These are phyloP conservation scores for Knoxdaviesia capensis DNA, from an alignment of 2,329 filamentous ascomycete species.

Conservation along the genomic window DNA sequence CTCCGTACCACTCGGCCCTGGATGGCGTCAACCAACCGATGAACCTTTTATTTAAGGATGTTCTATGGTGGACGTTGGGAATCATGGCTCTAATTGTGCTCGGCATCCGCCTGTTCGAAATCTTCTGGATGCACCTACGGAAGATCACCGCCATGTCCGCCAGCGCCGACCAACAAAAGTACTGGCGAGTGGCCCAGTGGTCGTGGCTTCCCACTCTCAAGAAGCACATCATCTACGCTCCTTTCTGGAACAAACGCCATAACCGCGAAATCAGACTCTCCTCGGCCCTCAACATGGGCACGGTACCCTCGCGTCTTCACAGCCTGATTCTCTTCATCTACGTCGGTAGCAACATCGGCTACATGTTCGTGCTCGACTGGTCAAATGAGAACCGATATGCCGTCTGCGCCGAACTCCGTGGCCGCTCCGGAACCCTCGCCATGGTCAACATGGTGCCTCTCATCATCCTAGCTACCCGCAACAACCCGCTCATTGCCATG, in stretches of 20 bases:
- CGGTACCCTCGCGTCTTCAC: constrained; percentile 47
- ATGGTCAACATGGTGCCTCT: constrained; percentile 63
- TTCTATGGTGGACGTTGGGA: constrained; percentile 40
- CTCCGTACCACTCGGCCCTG: constrained; percentile 33
- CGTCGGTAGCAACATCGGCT: constrained; percentile 37
- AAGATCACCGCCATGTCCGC: constrained; percentile 38
- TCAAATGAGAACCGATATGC: constrained; percentile 34
- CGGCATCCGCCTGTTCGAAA: constrained; percentile 29
- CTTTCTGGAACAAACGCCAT: constrained; percentile 43
- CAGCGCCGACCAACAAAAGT: constrained; percentile 29
- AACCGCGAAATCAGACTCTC: constrained; percentile 46
- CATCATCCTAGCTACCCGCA: constrained; percentile 53
- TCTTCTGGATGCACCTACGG: constrained; percentile 33
- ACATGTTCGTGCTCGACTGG: constrained; percentile 44
- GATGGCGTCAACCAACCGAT: constrained; percentile 38
- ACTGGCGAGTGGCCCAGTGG: constrained; percentile 38
- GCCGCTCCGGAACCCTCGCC: constrained; percentile 49
- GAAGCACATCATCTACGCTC: constrained; percentile 38
- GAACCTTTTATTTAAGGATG: constrained; percentile 35
- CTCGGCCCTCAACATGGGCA: constrained; percentile 36
- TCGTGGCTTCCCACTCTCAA: constrained; percentile 41
- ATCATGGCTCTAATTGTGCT: constrained; percentile 33
- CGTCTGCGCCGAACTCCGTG: constrained; percentile 40
- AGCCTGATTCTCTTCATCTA: constrained; percentile 34
- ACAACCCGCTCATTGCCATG: constrained; percentile 56